phyloP scores from a whole-genome alignment of 192 early-diverging fungal genomes.

The Linnemannia schmuckeri region DNA sequence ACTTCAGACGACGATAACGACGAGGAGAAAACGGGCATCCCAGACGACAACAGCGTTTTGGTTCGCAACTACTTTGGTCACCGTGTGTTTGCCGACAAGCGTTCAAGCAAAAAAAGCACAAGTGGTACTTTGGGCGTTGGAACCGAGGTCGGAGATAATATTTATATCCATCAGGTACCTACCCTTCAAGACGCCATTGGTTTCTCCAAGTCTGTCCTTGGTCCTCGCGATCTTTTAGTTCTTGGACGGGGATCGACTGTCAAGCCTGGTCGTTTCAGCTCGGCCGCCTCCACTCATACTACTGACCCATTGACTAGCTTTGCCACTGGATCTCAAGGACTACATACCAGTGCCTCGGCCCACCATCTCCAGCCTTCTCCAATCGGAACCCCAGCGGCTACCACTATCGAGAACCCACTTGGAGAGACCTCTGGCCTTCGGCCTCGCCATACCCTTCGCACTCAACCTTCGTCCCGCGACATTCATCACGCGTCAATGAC shows the following conservation, averaged over 20 bases:
- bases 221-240: constrained; percentile 64
- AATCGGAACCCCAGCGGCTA: constrained; percentile 11
- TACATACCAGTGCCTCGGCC: not conserved
- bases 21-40: constrained; percentile 7
- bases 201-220: constrained; percentile 45
- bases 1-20: constrained; percentile 22
- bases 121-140: constrained; percentile 13
- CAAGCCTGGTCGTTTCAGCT: constrained; percentile 21
- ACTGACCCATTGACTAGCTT: not conserved
- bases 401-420: constrained; percentile 25
- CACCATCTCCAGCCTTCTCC: constrained; percentile 2
- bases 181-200: constrained; percentile 59
- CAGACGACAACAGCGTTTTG: constrained; percentile 32
- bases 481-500: constrained; percentile 36
- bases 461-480: constrained; percentile 43
- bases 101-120: constrained; percentile 23
- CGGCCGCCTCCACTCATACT: constrained; percentile 13
- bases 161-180: constrained; percentile 40
- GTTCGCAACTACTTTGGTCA: constrained; percentile 28
- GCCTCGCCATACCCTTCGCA: constrained; percentile 22
- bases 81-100: constrained; percentile 14
- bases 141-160: constrained; percentile 38
- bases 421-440: constrained; percentile 16
- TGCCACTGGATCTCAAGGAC: constrained; percentile 9
- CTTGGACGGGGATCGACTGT: constrained; percentile 53